phyloP scores from a whole-genome alignment of 176 grass and related monocot species.

The Aegilops umbellulata region DNA sequence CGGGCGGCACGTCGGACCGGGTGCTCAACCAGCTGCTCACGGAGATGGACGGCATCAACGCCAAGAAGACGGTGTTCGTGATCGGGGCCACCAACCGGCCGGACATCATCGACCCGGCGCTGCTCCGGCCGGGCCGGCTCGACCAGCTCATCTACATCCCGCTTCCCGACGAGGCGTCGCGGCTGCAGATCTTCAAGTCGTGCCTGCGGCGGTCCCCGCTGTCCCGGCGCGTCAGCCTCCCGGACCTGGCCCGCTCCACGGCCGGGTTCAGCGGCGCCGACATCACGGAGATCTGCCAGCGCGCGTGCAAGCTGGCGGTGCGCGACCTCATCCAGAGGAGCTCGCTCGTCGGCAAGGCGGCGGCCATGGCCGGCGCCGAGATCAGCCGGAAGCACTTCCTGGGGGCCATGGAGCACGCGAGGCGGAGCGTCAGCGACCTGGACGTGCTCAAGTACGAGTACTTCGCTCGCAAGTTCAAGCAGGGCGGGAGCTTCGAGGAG shows the following conservation, averaged over 20 bases:
- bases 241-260: slow-evolving; percentile 21
- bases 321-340: slow-evolving; percentile 37
- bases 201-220: slow-evolving; percentile 29
- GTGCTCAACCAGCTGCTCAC: slow-evolving; percentile 49
- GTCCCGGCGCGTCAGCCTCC: slow-evolving; percentile 21
- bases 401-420: slow-evolving; percentile 29
- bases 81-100: slow-evolving; percentile 56
- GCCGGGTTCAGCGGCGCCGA: slow-evolving; percentile 44
- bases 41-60: slow-evolving; percentile 58
- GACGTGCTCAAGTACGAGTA: slow-evolving; percentile 16
- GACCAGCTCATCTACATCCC: slow-evolving; percentile 58
- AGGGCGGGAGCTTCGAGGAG: slow-evolving; percentile 17
- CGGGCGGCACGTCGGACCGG: slow-evolving; percentile 21
- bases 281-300: slow-evolving; percentile 48
- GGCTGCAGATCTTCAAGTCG: slow-evolving; percentile 44
- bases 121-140: slow-evolving; percentile 52
- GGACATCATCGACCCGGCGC: slow-evolving; percentile 53
- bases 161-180: slow-evolving; percentile 30
- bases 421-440: slow-evolving; percentile 35
- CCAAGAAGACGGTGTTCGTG: slow-evolving; percentile 47
- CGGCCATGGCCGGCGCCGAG: slow-evolving; percentile 28
- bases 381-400: slow-evolving; percentile 25
- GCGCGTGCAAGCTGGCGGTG: slow-evolving; percentile 43
- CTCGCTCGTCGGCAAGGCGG: not conserved
- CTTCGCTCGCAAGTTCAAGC: slow-evolving; percentile 12